Evolutionary conservation across 192 early-diverging fungal species (phyloP).

Genomic region (Glomus cerebriforme): DNA sequence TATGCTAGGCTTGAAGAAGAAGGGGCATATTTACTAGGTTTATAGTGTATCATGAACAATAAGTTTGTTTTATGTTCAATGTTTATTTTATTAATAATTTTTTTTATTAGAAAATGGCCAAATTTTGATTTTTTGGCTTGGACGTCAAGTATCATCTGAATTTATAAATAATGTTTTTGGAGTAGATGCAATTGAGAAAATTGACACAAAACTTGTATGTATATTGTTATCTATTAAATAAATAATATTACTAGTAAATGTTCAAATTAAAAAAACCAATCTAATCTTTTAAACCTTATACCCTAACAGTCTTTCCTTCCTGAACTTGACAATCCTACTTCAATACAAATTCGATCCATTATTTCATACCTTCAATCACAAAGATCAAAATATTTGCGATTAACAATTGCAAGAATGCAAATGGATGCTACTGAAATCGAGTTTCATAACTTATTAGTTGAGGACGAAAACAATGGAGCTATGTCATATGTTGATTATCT

Average conservation of each 20-base stretch:
- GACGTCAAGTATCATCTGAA: conserved; percentile 62
- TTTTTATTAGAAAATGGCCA: conserved; percentile 71
- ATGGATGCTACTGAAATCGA: conserved; percentile 80
- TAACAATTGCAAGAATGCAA: conserved; percentile 82
- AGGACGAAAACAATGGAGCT: conserved; percentile 87
- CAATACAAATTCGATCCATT: conserved; percentile 65
- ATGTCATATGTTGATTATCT: conserved; percentile 95
- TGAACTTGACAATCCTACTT: conserved; percentile 63
- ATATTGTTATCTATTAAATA: not conserved
- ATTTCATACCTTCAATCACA: conserved; percentile 63
- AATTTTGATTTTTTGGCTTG: conserved; percentile 84
- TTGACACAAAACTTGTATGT: conserved; percentile 69
- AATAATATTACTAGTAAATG: not conserved
- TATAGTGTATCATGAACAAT: not conserved
- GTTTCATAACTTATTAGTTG: conserved; percentile 75
- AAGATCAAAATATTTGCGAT: conserved; percentile 63
- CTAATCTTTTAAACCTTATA: not conserved
- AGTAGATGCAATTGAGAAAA: conserved; percentile 64
- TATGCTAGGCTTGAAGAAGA: conserved; percentile 70
- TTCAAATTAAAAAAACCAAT: not conserved
- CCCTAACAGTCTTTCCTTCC: conserved; percentile 65
- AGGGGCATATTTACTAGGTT: conserved; percentile 84
- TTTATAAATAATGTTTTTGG: conserved; percentile 83
- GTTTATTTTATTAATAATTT: conserved; percentile 17
- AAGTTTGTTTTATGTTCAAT: not conserved